Base-by-base conservation (phyloP, 352 stramenopile species). In the Phytophthora pseudosyringae region DNA sequence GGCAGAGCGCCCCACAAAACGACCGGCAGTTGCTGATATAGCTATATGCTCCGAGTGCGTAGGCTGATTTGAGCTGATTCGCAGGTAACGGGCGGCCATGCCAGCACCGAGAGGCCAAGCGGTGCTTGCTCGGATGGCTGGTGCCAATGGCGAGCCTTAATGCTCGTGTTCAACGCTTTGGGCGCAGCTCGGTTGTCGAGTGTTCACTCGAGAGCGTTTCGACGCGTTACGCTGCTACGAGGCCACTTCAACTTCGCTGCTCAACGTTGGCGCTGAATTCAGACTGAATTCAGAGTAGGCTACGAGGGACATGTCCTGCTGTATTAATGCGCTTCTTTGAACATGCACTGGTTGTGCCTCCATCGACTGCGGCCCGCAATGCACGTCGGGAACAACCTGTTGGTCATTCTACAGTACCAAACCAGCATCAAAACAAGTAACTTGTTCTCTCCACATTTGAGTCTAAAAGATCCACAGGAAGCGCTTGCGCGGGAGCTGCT, bases 401-500 rank as follows among this genome's bases (percentile, higher is more conserved):
- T 28, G 39, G 31, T 35, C 31, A 35, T 35, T 7, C 10, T 35
- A 11, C 31, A 35, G 10, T 11, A 1, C 31, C 31, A 35, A 35
- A 11, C 31, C 7, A 35, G 9, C 5, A 35, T 4, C 31, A 9
- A 35, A 35, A 6, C 36, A 43, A 38, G 9, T 38, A 3, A 58
- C 46, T 58, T 57, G 46, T 45, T 56, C 44, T 36, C 25, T 47
- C 15, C 28, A 53, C 25, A 25, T 44, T 36, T 10, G 15, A 28
- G 8, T 61, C 67, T 86, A 95, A 69, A 95, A 93, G 57, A 95
- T 91, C 67, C 75, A 89, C 38, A 93, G 54, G 52, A 93, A 92
- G 49, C 83, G 81, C 67, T 90, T 92, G 59, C 81, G 86, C 38
- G 86, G 86, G 51, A 95, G 67, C 51, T 80, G 70, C 36, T 78